A percentile compares a stretch with the other conserved stretches of the same genome.
Evolutionary conservation across 2,329 filamentous ascomycete species (phyloP).

Genomic region (Graphiopsis chlorocephala): DNA sequence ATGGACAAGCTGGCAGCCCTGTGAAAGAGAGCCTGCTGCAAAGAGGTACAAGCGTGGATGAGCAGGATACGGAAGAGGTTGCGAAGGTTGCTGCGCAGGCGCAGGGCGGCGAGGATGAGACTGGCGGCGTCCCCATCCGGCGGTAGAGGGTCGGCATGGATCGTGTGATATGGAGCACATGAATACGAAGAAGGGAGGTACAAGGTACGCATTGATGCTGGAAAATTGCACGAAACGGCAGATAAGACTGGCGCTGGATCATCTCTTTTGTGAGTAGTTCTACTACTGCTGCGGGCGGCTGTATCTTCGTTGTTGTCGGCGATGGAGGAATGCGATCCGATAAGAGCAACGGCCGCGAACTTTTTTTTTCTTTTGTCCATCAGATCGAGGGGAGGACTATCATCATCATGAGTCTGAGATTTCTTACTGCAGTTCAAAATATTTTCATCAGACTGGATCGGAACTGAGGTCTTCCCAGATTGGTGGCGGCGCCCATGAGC

Average conservation of each 20-base stretch:
- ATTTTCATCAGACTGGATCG: not conserved
- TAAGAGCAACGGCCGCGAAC: not conserved
- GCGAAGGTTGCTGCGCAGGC: slow-evolving; percentile 21
- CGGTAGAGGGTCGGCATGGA: slow-evolving; percentile 8
- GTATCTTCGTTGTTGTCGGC: not conserved
- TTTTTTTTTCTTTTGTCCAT: not conserved
- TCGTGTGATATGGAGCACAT: not conserved
- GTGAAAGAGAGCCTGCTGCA: slow-evolving; percentile 91
- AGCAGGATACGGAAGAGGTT: slow-evolving; percentile 46
- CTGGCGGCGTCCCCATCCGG: slow-evolving; percentile 23
- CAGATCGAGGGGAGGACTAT: not conserved
- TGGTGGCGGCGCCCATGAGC: not conserved
- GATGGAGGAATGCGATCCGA: not conserved
- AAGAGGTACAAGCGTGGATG: slow-evolving; percentile 71
- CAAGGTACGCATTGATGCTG: not conserved
- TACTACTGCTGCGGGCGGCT: not conserved
- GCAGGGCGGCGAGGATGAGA: slow-evolving; percentile 15
- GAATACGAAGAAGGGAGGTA: not conserved
- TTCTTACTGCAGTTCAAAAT: not conserved
- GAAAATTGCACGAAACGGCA: not conserved
- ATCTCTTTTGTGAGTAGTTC: not conserved
- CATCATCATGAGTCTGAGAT: not conserved
- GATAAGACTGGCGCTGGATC: not conserved
- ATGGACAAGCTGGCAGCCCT: slow-evolving; percentile 68
- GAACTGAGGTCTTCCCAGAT: not conserved